Evolutionary conservation across 306 rosid species (phyloP).

Genomic region (Vigna nakashimae): DNA sequence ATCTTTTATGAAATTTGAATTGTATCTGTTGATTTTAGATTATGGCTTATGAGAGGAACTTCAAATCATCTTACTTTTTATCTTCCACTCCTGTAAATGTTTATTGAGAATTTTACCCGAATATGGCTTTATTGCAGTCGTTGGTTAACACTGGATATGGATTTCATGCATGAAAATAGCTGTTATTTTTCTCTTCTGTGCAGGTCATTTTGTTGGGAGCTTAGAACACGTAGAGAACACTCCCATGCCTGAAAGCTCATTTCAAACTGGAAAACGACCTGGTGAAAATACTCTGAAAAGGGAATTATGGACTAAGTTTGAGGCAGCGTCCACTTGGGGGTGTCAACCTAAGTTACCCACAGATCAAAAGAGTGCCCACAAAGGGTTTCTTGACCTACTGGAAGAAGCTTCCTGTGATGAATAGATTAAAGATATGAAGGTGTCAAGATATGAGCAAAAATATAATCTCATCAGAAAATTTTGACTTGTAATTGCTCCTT

Average conservation of each 20-base stretch:
- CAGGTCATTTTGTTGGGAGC: constrained; percentile 54
- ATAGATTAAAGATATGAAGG: constrained; percentile 33
- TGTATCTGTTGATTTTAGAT: neutral
- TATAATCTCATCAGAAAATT: constrained; percentile 29
- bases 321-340: constrained; percentile 68
- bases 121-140: neutral
- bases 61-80: neutral
- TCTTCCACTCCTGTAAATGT: neutral
- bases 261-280: constrained; percentile 62
- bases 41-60: neutral
- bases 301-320: constrained; percentile 90
- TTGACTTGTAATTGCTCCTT: constrained; percentile 50
- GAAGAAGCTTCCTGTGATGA: constrained; percentile 82
- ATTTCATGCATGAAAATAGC: constrained; percentile 26
- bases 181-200: constrained; percentile 16
- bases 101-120: neutral
- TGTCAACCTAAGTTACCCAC: constrained; percentile 42
- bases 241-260: constrained; percentile 66
- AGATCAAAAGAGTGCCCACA: constrained; percentile 44
- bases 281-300: constrained; percentile 94
- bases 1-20: neutral
- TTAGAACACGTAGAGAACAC: constrained; percentile 57
- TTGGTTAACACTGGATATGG: constrained; percentile 10
- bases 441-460: constrained; percentile 38
- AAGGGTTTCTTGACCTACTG: constrained; percentile 81